phyloP scores from a whole-genome alignment of 352 stramenopile species.

The Elongisporangium prolatum region DNA sequence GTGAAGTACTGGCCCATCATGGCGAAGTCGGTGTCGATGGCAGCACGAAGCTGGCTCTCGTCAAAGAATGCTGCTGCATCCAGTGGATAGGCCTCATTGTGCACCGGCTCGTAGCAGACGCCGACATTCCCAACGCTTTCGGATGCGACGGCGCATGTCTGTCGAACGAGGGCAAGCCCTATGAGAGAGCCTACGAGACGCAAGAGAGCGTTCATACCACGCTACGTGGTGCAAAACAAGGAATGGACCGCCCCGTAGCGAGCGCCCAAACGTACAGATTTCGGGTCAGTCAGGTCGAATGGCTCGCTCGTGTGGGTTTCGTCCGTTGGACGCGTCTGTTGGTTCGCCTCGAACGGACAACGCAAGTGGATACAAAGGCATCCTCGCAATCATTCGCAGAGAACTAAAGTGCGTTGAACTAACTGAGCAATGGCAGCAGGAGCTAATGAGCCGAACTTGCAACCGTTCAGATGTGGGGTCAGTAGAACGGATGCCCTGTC shows the following conservation, averaged over 20 bases:
- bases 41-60: conserved; percentile 19
- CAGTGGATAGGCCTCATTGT: conserved; percentile 23
- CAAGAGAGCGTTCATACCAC: not conserved
- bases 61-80: not conserved
- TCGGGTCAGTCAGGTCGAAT: not conserved
- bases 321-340: not conserved
- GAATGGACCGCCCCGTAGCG: not conserved
- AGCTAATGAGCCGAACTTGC: not conserved
- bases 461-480: not conserved
- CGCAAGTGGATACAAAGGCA: not conserved
- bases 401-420: too few relatives aligned
- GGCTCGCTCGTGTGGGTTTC: not conserved
- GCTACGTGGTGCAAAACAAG: not conserved
- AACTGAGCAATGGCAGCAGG: too few relatives aligned
- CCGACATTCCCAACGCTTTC: conserved; percentile 5
- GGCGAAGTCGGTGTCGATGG: conserved; percentile 28
- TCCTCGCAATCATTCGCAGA: too few relatives aligned
- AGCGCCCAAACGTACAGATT: not conserved
- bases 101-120: conserved; percentile 74
- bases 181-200: not conserved
- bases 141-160: not conserved
- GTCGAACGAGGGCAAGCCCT: not conserved
- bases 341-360: not conserved
- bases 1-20: conserved; percentile 11
- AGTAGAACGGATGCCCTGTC: not conserved